Conservation (phyloP, 2,329 filamentous ascomycete genomes). For the Cercospora sp. region DNA sequence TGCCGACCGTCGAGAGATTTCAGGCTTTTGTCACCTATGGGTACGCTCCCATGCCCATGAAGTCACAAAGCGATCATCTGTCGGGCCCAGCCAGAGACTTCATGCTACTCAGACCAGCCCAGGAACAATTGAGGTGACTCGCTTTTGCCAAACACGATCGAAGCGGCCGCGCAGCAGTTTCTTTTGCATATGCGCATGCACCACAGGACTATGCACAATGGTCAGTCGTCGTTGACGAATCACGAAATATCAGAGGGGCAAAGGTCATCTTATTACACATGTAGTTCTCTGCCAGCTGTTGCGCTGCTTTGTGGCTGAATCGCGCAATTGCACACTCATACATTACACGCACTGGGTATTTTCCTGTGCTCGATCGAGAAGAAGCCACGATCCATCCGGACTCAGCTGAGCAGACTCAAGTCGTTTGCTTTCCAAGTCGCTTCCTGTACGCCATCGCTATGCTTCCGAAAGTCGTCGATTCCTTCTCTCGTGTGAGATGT, state of each 20-base stretch:
- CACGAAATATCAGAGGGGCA: neutral
- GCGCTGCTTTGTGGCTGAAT: neutral
- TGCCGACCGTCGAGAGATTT: neutral
- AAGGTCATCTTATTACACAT: neutral
- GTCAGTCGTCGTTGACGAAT: neutral
- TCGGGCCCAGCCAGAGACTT: neutral
- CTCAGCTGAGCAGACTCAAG: neutral
- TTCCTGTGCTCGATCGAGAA: neutral
- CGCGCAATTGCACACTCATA: neutral
- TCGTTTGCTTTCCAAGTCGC: neutral
- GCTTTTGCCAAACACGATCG: neutral
- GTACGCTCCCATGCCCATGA: neutral
- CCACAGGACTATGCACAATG: neutral
- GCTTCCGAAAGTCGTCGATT: neutral
- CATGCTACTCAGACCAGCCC: neutral
- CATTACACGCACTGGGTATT: neutral
- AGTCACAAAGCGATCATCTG: neutral
- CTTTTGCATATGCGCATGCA: neutral
- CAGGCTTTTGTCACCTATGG: neutral
- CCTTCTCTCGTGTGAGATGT: neutral
- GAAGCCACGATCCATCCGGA: neutral
- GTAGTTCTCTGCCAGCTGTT: neutral
- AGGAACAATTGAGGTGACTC: neutral
- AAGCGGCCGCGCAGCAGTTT: neutral
- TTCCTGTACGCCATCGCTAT: neutral